Evolutionary conservation across 495 filamentous ascomycete species (phyloP), one percentile per base, ranked within the genome.

Genomic region (Daldinia grandis): DNA sequence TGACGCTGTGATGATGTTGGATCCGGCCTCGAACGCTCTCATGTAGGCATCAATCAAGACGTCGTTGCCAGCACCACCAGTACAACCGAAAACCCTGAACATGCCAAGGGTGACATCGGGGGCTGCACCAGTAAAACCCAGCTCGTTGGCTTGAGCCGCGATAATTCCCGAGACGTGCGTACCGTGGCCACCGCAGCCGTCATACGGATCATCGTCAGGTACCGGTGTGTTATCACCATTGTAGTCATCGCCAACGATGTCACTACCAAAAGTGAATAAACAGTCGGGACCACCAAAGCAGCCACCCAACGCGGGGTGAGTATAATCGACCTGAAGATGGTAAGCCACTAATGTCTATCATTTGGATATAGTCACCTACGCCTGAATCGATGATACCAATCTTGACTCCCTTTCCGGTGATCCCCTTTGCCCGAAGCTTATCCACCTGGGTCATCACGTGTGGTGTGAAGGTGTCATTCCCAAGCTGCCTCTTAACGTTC

Each of bases 1-100:
- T 5, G 86, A 88, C 10, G 85, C 85, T 27, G 87, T 86, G 70
- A 89, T 89, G 68, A 89, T 82, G 72, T 88, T 85, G 30, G 82
- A 84, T 12, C 86, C 86, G 47, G 78, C 86, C 69, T 88, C 83
- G 64, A 83, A 88, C 4, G 87, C 87, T 77, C 78, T 79, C 72
- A 85, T 81, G 66, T 86, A 88, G 5, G 86, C 86, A 12, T 79
- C 79, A 30, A 87, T 86, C 71, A 88, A 73, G 17, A 86, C 79
- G 73, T 87, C 86, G 64, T 85, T 84, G 37, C 76, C 79, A 25
- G 82, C 83, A 30, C 79, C 72, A 33, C 80, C 79, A 14, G 58
- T 62, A 76, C 84, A 87, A 60, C 86, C 85, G 60, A 87, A 84
- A 21, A 88, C 85, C 40, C 85, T 84, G 69, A 84, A 89, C 35